Percentiles rank a stretch among this genome's conserved stretches.
Evolutionary conservation across 2,329 filamentous ascomycete species (phyloP).

Genomic region (Colletotrichum eremochloae): DNA sequence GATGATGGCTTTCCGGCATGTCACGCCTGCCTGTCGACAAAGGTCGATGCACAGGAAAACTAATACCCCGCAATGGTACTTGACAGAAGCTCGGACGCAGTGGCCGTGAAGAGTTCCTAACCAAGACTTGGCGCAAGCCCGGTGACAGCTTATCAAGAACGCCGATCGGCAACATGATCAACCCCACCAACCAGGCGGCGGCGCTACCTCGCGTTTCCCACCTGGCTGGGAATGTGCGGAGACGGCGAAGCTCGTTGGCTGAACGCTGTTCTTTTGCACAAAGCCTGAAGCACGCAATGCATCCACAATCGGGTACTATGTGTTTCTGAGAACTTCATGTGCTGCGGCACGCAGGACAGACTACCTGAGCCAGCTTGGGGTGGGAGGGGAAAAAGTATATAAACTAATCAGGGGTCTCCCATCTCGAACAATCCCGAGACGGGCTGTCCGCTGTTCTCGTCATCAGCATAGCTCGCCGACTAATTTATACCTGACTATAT

Average conservation of each 20-base stretch:
- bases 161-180: conserved; percentile 15
- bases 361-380: not conserved
- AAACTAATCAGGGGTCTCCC: conserved; percentile 17
- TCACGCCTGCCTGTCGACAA: not conserved
- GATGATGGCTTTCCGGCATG: conserved; percentile 1
- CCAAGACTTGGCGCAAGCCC: conserved; percentile 2
- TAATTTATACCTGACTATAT: not conserved
- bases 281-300: conserved; percentile 37
- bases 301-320: conserved; percentile 35
- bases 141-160: conserved; percentile 20
- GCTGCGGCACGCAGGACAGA: not conserved
- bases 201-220: conserved; percentile 12
- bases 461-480: not conserved
- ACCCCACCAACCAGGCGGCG: conserved; percentile 12
- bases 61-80: not conserved
- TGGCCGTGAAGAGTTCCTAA: not conserved
- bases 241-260: conserved; percentile 28
- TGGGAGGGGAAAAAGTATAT: conserved; percentile 18
- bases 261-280: conserved; percentile 1
- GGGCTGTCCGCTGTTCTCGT: not conserved
- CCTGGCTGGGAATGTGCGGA: conserved; percentile 25
- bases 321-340: not conserved
- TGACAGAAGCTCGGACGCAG: not conserved
- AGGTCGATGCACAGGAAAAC: not conserved
- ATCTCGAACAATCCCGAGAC: conserved; percentile 9